These are phyloP conservation scores for Phyllostachys edulis DNA, from an alignment of 176 grass and related monocot genomes.

Conservation along the genomic window DNA sequence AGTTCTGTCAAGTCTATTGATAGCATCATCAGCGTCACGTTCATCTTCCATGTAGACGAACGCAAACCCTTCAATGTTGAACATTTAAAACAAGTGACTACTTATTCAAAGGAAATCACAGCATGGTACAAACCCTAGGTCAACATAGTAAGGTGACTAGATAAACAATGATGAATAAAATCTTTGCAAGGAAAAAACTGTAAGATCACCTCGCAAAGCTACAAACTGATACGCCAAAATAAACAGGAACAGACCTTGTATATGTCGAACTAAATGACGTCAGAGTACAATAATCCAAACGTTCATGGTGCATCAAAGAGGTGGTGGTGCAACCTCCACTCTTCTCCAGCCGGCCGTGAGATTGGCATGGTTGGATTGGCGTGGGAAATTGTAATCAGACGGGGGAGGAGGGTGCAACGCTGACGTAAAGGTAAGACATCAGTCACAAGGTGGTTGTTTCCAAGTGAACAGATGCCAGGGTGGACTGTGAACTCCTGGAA, in stretches of 20 bases:
- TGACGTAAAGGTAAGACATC: conserved; percentile 74
- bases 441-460: conserved; percentile 68
- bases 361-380: conserved; percentile 71
- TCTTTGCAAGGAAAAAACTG: conserved; percentile 20
- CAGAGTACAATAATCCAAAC: conserved; percentile 73
- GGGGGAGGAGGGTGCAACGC: conserved; percentile 62
- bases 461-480: conserved; percentile 73
- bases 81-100: conserved; percentile 15
- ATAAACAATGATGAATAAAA: conserved; percentile 20
- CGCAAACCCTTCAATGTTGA: conserved; percentile 73
- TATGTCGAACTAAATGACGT: conserved; percentile 77
- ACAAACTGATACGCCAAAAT: conserved; percentile 58
- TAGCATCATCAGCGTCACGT: conserved; percentile 90
- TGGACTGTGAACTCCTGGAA: conserved; percentile 72
- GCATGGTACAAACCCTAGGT: conserved; percentile 2
- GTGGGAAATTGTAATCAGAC: conserved; percentile 55
- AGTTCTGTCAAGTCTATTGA: conserved; percentile 72
- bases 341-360: conserved; percentile 77
- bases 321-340: conserved; percentile 80
- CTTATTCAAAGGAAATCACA: conserved; percentile 19
- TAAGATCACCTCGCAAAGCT: conserved; percentile 48
- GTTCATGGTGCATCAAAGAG: conserved; percentile 65
- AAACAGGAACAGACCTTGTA: conserved; percentile 95
- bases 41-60: conserved; percentile 99
- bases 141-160: not conserved